Evolutionary conservation across 2,329 filamentous ascomycete genomes (phyloP), one percentile per base, ranked within the genome.

Genomic region (Phaeosphaeria sp.): DNA sequence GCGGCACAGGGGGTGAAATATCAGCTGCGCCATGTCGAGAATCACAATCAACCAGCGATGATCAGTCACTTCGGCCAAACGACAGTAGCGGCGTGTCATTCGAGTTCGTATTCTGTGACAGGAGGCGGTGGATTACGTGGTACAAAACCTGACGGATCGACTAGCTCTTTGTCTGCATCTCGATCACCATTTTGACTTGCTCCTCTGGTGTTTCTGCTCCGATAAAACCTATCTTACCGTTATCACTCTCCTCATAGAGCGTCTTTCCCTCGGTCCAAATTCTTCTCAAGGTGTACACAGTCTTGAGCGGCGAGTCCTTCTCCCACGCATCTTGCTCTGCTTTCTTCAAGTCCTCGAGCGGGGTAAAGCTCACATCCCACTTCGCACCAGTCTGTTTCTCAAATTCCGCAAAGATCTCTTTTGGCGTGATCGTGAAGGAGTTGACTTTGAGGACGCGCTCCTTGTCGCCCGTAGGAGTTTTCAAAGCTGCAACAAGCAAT

Each of bases 231-330:
- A 92, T 81, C 1, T 81, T 65, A 25, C 80, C 82, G 66, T 92
- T 92, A 69, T 91, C 89, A 53, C 87, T 84, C 74, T 85, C 84
- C 1, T 86, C 83, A 69, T 92, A 92, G 46, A 92, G 73, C 0
- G 90, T 92, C 1, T 88, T 87, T 0, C 90, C 90, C 66, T 90
- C 86, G 0, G 85, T 84, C 90, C 90, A 92, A 50, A 92, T 92
- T 18, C 90, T 79, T 46, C 87, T 80, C 63, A 92, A 76, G 0
- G 90, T 91, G 49, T 83, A 80, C 1, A 78, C 63, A 0, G 86
- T 86, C 0, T 87, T 87, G 18, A 70, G 59, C 0, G 87, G 81
- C 47, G 80, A 75, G 0, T 81, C 80, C 33, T 80, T 78, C 17
- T 81, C 80, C 86, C 87, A 91, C 0, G 83, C 82, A 68, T 86